Evolutionary conservation across 1,139 yeast species (phyloP).

Genomic region (Sugiyamaella novakii): DNA sequence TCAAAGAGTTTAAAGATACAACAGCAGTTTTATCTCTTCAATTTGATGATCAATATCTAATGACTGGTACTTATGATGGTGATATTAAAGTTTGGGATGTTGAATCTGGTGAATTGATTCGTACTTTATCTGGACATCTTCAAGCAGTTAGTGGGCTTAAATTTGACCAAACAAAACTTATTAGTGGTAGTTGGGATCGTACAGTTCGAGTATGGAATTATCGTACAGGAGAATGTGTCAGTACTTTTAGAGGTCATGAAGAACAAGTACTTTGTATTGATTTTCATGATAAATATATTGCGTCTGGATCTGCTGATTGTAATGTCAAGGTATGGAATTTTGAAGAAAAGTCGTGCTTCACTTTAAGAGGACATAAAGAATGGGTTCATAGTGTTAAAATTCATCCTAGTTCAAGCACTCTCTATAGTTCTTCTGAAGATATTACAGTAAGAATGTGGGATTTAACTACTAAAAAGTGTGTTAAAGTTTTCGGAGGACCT

Average conservation of each 20-base stretch:
- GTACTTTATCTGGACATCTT: slow-evolving; percentile 78
- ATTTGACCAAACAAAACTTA: slow-evolving; percentile 84
- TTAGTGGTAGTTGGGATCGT: slow-evolving; percentile 88
- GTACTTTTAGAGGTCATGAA: slow-evolving; percentile 90
- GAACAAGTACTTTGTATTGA: slow-evolving; percentile 84
- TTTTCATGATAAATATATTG: slow-evolving; percentile 77
- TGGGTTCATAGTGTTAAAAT: slow-evolving; percentile 90
- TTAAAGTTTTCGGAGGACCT: slow-evolving; percentile 70
- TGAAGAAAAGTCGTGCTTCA: slow-evolving; percentile 86
- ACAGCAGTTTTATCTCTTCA: slow-evolving; percentile 88
- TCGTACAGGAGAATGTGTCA: slow-evolving; percentile 89
- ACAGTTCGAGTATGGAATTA: slow-evolving; percentile 96
- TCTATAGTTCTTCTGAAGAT: slow-evolving; percentile 89
- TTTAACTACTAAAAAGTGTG: slow-evolving; percentile 72
- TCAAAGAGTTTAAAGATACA: slow-evolving; percentile 77
- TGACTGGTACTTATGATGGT: slow-evolving; percentile 91
- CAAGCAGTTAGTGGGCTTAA: slow-evolving; percentile 82
- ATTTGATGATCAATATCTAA: slow-evolving; percentile 72
- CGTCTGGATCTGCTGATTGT: slow-evolving; percentile 89
- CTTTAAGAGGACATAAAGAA: slow-evolving; percentile 89
- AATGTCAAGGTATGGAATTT: slow-evolving; percentile 97
- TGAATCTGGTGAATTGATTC: slow-evolving; percentile 72
- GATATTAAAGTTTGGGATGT: slow-evolving; percentile 90
- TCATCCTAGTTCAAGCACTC: slow-evolving; percentile 73
- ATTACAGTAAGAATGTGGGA: slow-evolving; percentile 96